These are phyloP conservation scores for Fusarium chuoi DNA, from an alignment of 2,329 filamentous ascomycete species.

Conservation along the genomic window DNA sequence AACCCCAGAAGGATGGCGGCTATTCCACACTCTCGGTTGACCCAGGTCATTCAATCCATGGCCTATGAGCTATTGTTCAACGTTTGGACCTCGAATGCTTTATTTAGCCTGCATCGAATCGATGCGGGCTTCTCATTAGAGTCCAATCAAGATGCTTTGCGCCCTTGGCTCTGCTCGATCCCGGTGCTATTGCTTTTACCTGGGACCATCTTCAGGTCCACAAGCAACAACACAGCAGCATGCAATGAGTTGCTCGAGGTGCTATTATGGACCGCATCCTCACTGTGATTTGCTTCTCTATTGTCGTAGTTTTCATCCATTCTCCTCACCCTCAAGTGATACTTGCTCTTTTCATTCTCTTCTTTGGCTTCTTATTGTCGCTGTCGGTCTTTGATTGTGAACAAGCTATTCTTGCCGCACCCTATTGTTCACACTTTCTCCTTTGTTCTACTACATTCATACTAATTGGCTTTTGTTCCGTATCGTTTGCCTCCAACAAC, in stretches of 20 bases:
- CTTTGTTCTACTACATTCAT: conserved; percentile 37
- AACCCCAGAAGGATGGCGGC: conserved; percentile 47
- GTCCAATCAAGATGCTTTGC: conserved; percentile 40
- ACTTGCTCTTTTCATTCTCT: conserved; percentile 7
- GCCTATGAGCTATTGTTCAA: conserved; percentile 40
- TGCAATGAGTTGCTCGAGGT: conserved; percentile 24
- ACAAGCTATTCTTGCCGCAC: conserved; percentile 16
- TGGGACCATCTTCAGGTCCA: conserved; percentile 14
- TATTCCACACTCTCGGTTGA: conserved; percentile 49
- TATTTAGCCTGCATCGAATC: conserved; percentile 43
- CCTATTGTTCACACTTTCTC: conserved; percentile 30
- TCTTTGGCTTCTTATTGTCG: conserved; percentile 8
- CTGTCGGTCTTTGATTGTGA: conserved; percentile 7
- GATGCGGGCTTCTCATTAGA: conserved; percentile 25
- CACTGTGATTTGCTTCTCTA: conserved; percentile 10
- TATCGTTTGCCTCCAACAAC: conserved; percentile 13
- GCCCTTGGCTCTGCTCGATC: conserved; percentile 33
- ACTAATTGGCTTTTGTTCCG: conserved; percentile 5
- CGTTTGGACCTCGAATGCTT: conserved; percentile 34
- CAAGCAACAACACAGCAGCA: conserved; percentile 17
- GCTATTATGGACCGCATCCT: conserved; percentile 33
- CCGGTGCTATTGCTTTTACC: conserved; percentile 27
- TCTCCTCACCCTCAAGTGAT: conserved; percentile 11
- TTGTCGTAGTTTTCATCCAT: conserved; percentile 14
- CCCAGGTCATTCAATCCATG: conserved; percentile 40